Evolutionary conservation across 2,329 filamentous ascomycete species (phyloP).

Genomic region (Colletotrichum theobromicola): DNA sequence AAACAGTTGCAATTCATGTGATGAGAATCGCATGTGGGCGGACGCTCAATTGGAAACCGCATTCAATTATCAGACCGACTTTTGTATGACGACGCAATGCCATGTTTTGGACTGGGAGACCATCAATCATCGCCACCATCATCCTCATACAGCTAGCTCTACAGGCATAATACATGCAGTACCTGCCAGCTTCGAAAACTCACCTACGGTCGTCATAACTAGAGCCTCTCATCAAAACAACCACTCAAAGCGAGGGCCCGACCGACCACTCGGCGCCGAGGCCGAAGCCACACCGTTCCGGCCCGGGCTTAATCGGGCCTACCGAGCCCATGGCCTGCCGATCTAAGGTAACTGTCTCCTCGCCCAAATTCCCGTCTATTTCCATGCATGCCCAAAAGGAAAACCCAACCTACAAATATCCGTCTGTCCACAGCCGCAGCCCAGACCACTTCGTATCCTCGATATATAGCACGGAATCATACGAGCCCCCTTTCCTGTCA

Average conservation of each 20-base stretch:
- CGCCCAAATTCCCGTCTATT: not conserved
- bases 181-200: too few species aligned
- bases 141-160: too few species aligned
- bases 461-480: not conserved
- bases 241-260: not conserved
- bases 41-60: not conserved
- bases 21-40: not conserved
- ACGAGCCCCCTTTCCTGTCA: not conserved
- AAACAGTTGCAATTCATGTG: not conserved
- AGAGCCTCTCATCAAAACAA: not conserved
- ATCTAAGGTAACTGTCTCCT: not conserved
- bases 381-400: not conserved
- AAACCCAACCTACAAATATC: not conserved
- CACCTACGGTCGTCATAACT: not conserved
- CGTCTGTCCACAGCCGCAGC: not conserved
- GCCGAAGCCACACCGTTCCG: not conserved
- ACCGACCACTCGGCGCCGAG: constrained; percentile 4
- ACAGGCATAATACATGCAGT: too few species aligned
- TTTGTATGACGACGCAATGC: not conserved
- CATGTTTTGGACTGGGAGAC: not conserved
- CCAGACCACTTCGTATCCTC: not conserved
- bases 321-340: not conserved
- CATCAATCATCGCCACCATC: not conserved
- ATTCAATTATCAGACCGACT: not conserved
- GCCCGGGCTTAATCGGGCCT: not conserved